Conservation (phyloP, 768 basidiomycete species). For the Hirschioporus abietinus region DNA sequence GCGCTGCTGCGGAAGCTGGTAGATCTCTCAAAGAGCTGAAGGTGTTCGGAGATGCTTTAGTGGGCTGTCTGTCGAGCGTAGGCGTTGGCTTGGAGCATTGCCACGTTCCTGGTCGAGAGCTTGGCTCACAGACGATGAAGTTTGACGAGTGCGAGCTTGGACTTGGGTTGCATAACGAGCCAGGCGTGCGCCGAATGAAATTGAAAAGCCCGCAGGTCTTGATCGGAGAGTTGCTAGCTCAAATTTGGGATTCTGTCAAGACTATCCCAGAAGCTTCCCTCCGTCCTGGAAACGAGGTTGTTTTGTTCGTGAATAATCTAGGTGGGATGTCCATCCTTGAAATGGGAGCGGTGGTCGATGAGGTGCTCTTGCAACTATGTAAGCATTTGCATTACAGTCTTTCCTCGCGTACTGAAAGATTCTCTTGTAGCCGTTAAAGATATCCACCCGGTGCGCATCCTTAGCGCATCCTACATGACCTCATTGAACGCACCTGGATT, state of each 20-base stretch:
- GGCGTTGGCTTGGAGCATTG: slow-evolving; percentile 47
- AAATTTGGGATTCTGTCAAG: slow-evolving; percentile 23
- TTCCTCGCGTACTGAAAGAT: not conserved
- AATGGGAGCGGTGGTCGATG: slow-evolving; percentile 44
- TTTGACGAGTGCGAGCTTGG: slow-evolving; percentile 38
- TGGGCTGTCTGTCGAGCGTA: slow-evolving; percentile 27
- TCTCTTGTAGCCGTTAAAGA: slow-evolving; percentile 20
- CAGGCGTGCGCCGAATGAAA: slow-evolving; percentile 26
- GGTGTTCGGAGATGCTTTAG: slow-evolving; percentile 27
- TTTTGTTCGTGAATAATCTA: slow-evolving; percentile 52
- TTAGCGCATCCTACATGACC: slow-evolving; percentile 50
- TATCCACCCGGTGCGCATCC: slow-evolving; percentile 37
- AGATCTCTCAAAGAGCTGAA: slow-evolving; percentile 29
- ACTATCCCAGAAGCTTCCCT: slow-evolving; percentile 14
- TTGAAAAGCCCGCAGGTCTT: slow-evolving; percentile 22
- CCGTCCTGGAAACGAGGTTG: slow-evolving; percentile 24
- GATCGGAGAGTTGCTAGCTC: slow-evolving; percentile 23
- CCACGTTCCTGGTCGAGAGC: slow-evolving; percentile 39
- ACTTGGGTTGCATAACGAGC: slow-evolving; percentile 54
- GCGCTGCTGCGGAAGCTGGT: slow-evolving; percentile 40
- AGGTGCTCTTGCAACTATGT: slow-evolving; percentile 39
- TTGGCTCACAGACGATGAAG: slow-evolving; percentile 19
- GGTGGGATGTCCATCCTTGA: slow-evolving; percentile 47
- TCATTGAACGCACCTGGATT: slow-evolving; percentile 58
- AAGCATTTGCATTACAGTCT: slow-evolving; percentile 16